Conservation (phyloP, 805 yeast species). For the Candida boidinii region DNA sequence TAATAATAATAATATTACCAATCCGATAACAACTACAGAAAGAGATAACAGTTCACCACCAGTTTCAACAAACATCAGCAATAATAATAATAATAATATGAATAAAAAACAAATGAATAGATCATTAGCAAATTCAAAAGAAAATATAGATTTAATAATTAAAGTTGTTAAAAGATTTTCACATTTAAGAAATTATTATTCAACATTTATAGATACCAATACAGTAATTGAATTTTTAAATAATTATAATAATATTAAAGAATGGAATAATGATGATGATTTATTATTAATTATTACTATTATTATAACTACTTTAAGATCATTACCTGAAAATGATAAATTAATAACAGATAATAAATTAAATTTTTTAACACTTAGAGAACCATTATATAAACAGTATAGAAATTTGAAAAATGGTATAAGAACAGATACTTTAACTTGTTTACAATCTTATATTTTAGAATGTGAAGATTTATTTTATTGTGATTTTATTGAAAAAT, state of each 20-base stretch:
- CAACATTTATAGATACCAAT: constrained; percentile 28
- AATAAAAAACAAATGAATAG: background rate
- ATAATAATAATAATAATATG: background rate
- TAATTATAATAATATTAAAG: constrained; percentile 23
- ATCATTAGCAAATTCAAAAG: constrained; percentile 11
- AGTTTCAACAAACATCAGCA: background rate
- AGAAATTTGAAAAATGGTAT: constrained; percentile 38
- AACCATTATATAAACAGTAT: constrained; percentile 30
- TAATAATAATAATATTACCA: too few relatives aligned
- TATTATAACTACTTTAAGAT: constrained; percentile 30
- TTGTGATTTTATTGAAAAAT: constrained; percentile 39
- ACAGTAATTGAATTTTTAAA: constrained; percentile 29
- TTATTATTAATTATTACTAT: constrained; percentile 36
- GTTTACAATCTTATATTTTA: constrained; percentile 39
- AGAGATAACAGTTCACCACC: constrained; percentile 3
- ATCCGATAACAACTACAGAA: constrained; percentile 2
- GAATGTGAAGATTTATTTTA: constrained; percentile 43
- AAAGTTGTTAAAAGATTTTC: constrained; percentile 34
- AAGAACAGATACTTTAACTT: constrained; percentile 36
- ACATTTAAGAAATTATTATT: constrained; percentile 29
- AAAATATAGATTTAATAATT: constrained; percentile 26
- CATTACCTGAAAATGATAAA: constrained; percentile 19
- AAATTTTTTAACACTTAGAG: constrained; percentile 15
- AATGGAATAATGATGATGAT: constrained; percentile 43
- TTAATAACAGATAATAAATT: constrained; percentile 15